Evolutionary conservation across 306 rosid species (phyloP).

Genomic region (Glycine tomentella): DNA sequence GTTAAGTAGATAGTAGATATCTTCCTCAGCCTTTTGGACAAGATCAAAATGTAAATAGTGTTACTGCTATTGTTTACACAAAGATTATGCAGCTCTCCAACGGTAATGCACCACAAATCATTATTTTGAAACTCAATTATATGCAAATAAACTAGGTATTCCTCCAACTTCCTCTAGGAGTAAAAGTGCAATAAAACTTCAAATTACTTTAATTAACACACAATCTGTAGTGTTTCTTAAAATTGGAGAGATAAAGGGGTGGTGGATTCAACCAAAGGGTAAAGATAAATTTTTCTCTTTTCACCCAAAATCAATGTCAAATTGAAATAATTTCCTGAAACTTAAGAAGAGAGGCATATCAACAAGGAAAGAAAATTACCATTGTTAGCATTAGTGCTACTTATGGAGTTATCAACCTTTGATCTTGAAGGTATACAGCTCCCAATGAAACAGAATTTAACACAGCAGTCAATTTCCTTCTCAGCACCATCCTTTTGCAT

Average conservation of each 20-base stretch:
- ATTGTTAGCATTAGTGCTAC: slow-evolving; percentile 63
- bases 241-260: not conserved
- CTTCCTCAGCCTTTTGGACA: slow-evolving; percentile 1
- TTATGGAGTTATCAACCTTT: slow-evolving; percentile 81
- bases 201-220: slow-evolving; percentile 9
- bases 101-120: slow-evolving; percentile 21
- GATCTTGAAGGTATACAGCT: slow-evolving; percentile 89
- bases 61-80: slow-evolving; percentile 26
- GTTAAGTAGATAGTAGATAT: not conserved
- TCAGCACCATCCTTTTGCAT: slow-evolving; percentile 58
- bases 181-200: not conserved
- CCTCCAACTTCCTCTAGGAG: slow-evolving; percentile 31
- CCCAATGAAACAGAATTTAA: slow-evolving; percentile 64
- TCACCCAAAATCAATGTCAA: slow-evolving; percentile 18
- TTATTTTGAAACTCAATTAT: slow-evolving; percentile 17
- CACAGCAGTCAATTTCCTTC: slow-evolving; percentile 77
- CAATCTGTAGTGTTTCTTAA: slow-evolving; percentile 34
- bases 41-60: slow-evolving; percentile 8
- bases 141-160: slow-evolving; percentile 21
- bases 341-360: slow-evolving; percentile 7
- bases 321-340: slow-evolving; percentile 14
- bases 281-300: not conserved
- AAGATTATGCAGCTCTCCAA: slow-evolving; percentile 11
- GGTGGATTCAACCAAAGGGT: slow-evolving; percentile 6
- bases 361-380: slow-evolving; percentile 57